phyloP scores from a whole-genome alignment of 2,329 filamentous ascomycete species.

The Aspergillus arachidicola region DNA sequence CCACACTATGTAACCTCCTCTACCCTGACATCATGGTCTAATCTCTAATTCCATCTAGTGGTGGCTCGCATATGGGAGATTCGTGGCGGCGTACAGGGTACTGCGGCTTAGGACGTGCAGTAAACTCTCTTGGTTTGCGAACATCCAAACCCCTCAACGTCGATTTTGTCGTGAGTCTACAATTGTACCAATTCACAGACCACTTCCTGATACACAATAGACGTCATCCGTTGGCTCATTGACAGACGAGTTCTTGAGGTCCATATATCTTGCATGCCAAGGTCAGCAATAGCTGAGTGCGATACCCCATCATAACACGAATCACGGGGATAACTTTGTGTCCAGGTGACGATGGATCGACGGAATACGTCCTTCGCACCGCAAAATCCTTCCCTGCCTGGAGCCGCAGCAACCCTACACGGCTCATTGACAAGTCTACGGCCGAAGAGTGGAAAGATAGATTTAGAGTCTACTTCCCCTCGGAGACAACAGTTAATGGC shows the following conservation, averaged over 20 bases:
- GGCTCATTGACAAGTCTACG: slow-evolving; percentile 38
- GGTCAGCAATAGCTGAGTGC: slow-evolving; percentile 40
- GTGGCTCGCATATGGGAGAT: slow-evolving; percentile 58
- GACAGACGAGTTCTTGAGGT: slow-evolving; percentile 66
- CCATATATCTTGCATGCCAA: slow-evolving; percentile 61
- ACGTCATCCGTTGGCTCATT: slow-evolving; percentile 81
- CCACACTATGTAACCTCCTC: slow-evolving; percentile 71
- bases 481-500: slow-evolving; percentile 64
- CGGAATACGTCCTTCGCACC: slow-evolving; percentile 45
- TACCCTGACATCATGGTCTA: background rate
- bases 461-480: slow-evolving; percentile 81
- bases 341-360: slow-evolving; percentile 50
- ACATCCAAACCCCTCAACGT: slow-evolving; percentile 62
- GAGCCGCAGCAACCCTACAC: slow-evolving; percentile 45
- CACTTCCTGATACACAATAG: slow-evolving; percentile 41
- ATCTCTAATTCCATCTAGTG: slow-evolving; percentile 43
- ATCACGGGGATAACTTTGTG: slow-evolving; percentile 5
- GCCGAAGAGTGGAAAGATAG: slow-evolving; percentile 50
- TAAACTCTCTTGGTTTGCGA: slow-evolving; percentile 65
- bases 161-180: slow-evolving; percentile 67
- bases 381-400: slow-evolving; percentile 26
- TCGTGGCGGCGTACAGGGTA: slow-evolving; percentile 64
- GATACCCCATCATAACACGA: slow-evolving; percentile 1
- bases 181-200: background rate
- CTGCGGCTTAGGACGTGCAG: slow-evolving; percentile 69